Evolutionary conservation across 805 yeast species (phyloP).

Genomic region (Komagataella mondaviorum): DNA sequence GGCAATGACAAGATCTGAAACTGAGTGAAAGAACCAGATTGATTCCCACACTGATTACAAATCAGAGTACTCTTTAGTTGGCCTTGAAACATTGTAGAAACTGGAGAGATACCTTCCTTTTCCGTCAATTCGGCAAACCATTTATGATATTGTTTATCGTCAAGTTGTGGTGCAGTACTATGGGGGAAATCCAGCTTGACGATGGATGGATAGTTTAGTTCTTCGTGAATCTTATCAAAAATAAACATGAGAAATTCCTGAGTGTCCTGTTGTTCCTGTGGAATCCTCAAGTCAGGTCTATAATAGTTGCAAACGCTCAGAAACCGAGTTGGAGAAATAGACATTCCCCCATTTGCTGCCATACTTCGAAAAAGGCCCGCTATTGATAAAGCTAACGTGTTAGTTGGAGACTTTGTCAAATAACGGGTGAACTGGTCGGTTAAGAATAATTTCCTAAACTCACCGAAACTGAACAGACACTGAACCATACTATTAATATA

Average conservation of each 20-base stretch:
- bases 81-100: conserved; percentile 57
- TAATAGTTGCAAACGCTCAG: conserved; percentile 27
- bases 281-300: conserved; percentile 58
- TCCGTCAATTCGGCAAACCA: conserved; percentile 44
- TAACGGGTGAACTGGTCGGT: conserved; percentile 29
- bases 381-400: conserved; percentile 31
- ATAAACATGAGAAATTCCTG: conserved; percentile 61
- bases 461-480: conserved; percentile 41
- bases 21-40: conserved; percentile 45
- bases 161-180: conserved; percentile 10
- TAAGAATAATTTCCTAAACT: conserved; percentile 35
- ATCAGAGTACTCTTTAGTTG: conserved; percentile 52
- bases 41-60: conserved; percentile 53
- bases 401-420: conserved; percentile 11
- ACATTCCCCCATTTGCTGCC: conserved; percentile 40
- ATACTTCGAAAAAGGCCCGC: conserved; percentile 44
- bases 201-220: conserved; percentile 20
- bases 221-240: conserved; percentile 58
- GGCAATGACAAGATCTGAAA: conserved; percentile 53
- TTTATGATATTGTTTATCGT: conserved; percentile 32
- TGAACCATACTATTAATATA: conserved; percentile 67
- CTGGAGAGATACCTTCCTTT: conserved; percentile 52
- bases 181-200: conserved; percentile 11
- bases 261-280: conserved; percentile 71
- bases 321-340: conserved; percentile 55